Conservation (phyloP, 768 basidiomycete species). For the Naganishia friedmannii region DNA sequence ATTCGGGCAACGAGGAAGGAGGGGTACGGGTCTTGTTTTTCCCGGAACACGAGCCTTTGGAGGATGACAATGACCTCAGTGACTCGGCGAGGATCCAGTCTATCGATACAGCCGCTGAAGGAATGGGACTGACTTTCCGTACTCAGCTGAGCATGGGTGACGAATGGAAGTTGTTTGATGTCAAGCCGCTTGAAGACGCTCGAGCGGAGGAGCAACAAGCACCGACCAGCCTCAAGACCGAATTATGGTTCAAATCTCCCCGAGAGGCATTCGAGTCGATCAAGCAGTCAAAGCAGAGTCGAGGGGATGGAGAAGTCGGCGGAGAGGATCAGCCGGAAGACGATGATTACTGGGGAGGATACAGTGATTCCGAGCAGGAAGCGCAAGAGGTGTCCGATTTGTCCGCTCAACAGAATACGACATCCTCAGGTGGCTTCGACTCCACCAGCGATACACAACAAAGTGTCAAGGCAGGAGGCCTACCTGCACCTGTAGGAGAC, state of each 20-base stretch:
- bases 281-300: not conserved
- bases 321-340: conserved; percentile 12
- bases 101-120: not conserved
- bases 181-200: conserved; percentile 12
- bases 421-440: not conserved
- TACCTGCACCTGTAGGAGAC: not conserved
- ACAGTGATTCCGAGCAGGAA: conserved; percentile 27
- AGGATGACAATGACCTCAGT: not conserved
- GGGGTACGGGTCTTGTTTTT: conserved; percentile 15
- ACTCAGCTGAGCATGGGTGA: conserved; percentile 12
- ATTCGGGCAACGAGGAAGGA: not conserved
- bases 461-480: not conserved
- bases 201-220: not conserved
- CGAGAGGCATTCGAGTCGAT: conserved; percentile 3
- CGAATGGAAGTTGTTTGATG: conserved; percentile 27
- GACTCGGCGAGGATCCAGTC: not conserved
- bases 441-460: not conserved
- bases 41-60: not conserved
- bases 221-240: not conserved
- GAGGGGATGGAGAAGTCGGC: conserved; percentile 10
- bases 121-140: not conserved
- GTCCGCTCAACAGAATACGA: not conserved
- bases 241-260: not conserved
- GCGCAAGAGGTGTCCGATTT: not conserved
- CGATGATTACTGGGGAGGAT: conserved; percentile 33